Evolutionary conservation across 257 asterid species (phyloP).

Genomic region (Penstemon eatonii): DNA sequence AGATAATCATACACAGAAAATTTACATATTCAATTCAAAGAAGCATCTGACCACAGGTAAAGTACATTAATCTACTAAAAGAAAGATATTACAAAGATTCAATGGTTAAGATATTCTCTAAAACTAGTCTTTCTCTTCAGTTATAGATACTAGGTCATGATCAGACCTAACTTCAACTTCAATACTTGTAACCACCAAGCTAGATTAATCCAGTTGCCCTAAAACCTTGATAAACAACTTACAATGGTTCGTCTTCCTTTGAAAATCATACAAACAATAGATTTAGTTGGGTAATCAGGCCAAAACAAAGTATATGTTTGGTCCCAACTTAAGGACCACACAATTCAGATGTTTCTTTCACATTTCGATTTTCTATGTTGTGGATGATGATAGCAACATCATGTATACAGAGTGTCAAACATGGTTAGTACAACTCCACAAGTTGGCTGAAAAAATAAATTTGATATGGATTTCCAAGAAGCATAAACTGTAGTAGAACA

Average conservation of each 20-base stretch:
- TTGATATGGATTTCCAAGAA: constrained; percentile 11
- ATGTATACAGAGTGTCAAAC: not conserved
- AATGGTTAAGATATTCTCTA: not conserved
- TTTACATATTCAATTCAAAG: not conserved
- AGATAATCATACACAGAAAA: not conserved
- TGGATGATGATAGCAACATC: not conserved
- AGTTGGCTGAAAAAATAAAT: constrained; percentile 16
- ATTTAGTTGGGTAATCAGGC: not conserved
- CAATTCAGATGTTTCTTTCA: not conserved
- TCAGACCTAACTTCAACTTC: not conserved
- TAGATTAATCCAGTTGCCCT: not conserved
- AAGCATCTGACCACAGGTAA: not conserved
- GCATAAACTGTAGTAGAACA: constrained; percentile 15
- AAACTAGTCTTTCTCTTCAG: not conserved
- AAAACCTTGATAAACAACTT: not conserved
- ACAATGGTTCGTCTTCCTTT: not conserved
- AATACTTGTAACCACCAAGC: not conserved
- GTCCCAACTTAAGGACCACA: not conserved
- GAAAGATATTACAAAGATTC: not conserved
- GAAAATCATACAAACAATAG: not conserved
- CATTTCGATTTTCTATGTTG: not conserved
- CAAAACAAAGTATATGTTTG: not conserved
- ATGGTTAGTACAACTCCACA: constrained; percentile 3
- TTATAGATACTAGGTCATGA: not conserved
- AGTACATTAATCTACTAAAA: not conserved